phyloP scores from a whole-genome alignment of 1,284 basidiomycete species.

The Sanghuangporus baumii region DNA sequence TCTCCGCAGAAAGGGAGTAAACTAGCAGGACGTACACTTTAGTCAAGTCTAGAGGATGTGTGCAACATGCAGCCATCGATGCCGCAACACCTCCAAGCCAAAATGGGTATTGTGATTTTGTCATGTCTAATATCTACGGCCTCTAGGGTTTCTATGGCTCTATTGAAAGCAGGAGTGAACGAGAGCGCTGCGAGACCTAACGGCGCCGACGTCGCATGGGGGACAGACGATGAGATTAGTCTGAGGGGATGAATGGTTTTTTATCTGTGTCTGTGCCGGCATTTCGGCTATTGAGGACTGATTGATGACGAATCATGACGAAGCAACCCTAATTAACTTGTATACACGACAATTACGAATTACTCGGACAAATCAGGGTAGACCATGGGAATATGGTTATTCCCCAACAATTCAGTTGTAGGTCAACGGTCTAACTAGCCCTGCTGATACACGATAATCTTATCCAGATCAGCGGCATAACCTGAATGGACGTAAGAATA shows the following conservation, averaged over 20 bases:
- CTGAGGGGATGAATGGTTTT: neutral
- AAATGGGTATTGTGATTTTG: slow-evolving; percentile 11
- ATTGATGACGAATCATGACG: neutral
- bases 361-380: no score
- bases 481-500: slow-evolving; percentile 27
- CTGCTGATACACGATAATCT: slow-evolving; percentile 47
- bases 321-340: neutral
- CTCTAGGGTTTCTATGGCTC: neutral
- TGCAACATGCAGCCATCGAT: slow-evolving; percentile 71
- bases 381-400: no score
- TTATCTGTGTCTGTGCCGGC: neutral
- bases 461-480: slow-evolving; percentile 58
- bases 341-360: no score
- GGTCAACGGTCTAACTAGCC: neutral
- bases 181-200: neutral
- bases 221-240: neutral
- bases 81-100: slow-evolving; percentile 15
- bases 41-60: slow-evolving; percentile 81
- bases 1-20: slow-evolving; percentile 2
- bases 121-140: neutral
- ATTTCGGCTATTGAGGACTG: neutral
- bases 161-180: neutral
- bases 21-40: slow-evolving; percentile 57
- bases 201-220: slow-evolving; percentile 13
- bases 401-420: neutral